These are phyloP conservation scores for Neovahlkampfia damariscottae DNA, from an alignment of 78 protist species.

Conservation along the genomic window DNA sequence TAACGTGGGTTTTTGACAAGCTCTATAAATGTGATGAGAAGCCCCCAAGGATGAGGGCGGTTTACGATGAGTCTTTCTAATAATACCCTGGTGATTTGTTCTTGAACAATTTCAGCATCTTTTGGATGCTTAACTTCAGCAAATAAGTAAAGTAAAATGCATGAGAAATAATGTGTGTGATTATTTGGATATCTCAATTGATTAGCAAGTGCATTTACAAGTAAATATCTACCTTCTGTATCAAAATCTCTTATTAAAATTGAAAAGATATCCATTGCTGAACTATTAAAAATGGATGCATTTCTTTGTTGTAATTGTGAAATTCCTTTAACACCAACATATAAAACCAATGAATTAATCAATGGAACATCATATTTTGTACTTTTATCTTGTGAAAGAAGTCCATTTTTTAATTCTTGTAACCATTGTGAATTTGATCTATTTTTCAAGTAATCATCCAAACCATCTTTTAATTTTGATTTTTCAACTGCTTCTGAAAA, in stretches of 20 bases:
- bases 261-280: conserved; percentile 72
- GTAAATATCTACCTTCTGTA: conserved; percentile 75
- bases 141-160: conserved; percentile 83
- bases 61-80: conserved; percentile 87
- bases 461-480: background rate
- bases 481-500: background rate
- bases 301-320: conserved; percentile 34
- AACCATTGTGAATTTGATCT: conserved; percentile 45
- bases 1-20: conserved; percentile 81
- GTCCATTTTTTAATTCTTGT: conserved; percentile 22
- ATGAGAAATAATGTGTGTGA: conserved; percentile 93
- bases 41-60: conserved; percentile 99
- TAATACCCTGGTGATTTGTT: conserved; percentile 86
- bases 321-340: conserved; percentile 53
- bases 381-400: conserved; percentile 31
- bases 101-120: conserved; percentile 39
- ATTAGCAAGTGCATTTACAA: conserved; percentile 89
- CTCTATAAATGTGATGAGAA: conserved; percentile 90
- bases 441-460: conserved; percentile 46
- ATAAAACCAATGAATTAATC: conserved; percentile 83
- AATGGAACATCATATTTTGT: conserved; percentile 63
- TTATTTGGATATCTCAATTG: conserved; percentile 93
- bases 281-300: background rate
- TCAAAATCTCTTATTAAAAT: conserved; percentile 62
- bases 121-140: conserved; percentile 43